A percentile compares a stretch with the other conserved stretches of the same genome.
Conservation (phyloP, 1,139 yeast genomes). For the Geotrichum histeridarum region DNA sequence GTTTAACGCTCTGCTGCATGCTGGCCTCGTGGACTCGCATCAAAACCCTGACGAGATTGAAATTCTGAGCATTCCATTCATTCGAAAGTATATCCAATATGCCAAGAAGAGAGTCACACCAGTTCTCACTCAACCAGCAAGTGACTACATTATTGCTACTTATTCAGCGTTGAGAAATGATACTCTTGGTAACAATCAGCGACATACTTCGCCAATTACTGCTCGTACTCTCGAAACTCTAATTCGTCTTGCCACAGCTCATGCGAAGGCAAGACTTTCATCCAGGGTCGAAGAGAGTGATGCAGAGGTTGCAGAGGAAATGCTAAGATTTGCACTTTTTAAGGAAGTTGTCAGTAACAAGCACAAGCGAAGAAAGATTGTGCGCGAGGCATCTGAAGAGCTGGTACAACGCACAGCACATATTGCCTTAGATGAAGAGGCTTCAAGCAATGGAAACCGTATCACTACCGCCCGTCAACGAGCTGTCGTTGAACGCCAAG, state of each 20-base stretch:
- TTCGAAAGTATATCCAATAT: slow-evolving; percentile 88
- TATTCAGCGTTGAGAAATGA: slow-evolving; percentile 84
- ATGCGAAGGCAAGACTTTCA: slow-evolving; percentile 87
- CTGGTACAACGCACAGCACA: slow-evolving; percentile 22
- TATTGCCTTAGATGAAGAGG: slow-evolving; percentile 22
- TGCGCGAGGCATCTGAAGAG: slow-evolving; percentile 21
- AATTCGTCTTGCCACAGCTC: slow-evolving; percentile 93
- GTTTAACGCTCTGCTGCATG: slow-evolving; percentile 75
- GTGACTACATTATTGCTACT: slow-evolving; percentile 72
- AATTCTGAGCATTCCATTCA: slow-evolving; percentile 74
- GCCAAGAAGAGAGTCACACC: slow-evolving; percentile 89
- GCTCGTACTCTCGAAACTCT: slow-evolving; percentile 96
- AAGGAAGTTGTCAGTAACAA: slow-evolving; percentile 50
- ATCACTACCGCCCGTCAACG: slow-evolving; percentile 27
- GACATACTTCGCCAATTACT: slow-evolving; percentile 91
- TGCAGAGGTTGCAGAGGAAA: slow-evolving; percentile 80
- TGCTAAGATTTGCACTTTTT: slow-evolving; percentile 80
- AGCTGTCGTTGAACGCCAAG: slow-evolving; percentile 19
- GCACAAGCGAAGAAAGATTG: slow-evolving; percentile 35
- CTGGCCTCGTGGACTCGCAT: slow-evolving; percentile 54
- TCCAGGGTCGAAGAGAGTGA: slow-evolving; percentile 68
- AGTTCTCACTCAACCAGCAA: slow-evolving; percentile 69
- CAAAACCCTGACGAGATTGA: slow-evolving; percentile 46
- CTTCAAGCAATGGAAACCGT: slow-evolving; percentile 18
- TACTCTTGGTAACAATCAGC: slow-evolving; percentile 60